Percentiles rank a stretch among this genome's conserved stretches.
Evolutionary conservation across 208 protist species (phyloP).

Genomic region (Leishmania turanica): DNA sequence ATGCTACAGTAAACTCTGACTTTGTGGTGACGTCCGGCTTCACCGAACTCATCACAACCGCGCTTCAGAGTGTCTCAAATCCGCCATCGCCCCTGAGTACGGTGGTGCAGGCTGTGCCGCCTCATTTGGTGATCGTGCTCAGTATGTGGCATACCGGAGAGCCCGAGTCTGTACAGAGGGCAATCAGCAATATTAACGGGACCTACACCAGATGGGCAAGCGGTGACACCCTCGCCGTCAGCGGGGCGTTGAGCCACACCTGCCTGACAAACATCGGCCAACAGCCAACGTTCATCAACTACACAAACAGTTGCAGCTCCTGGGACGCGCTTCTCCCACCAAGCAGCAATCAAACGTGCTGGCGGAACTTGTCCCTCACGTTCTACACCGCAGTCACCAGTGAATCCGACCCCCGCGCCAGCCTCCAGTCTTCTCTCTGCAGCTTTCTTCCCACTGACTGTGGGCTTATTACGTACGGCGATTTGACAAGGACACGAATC

Average conservation of each 20-base stretch:
- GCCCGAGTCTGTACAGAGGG: conserved; percentile 7
- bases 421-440: conserved; percentile 34
- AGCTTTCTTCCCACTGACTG: conserved; percentile 39
- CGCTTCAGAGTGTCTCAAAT: conserved; percentile 32
- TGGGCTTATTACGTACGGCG: conserved; percentile 27
- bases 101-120: conserved; percentile 15
- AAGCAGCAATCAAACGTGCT: conserved; percentile 7
- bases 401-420: conserved; percentile 3
- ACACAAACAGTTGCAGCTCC: conserved; percentile 44
- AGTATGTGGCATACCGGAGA: conserved; percentile 42
- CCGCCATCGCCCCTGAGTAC: conserved; percentile 13
- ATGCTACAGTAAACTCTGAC: conserved; percentile 29
- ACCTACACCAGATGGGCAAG: conserved; percentile 34
- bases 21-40: conserved; percentile 33
- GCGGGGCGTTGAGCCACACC: conserved; percentile 40
- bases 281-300: conserved; percentile 45
- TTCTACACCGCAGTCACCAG: conserved; percentile 22
- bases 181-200: conserved; percentile 20
- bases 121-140: conserved; percentile 45
- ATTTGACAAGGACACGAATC: conserved; percentile 1
- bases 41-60: conserved; percentile 14
- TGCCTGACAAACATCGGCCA: conserved; percentile 34
- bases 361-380: conserved; percentile 27
- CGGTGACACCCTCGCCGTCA: conserved; percentile 8
- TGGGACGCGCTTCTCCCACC: conserved; percentile 13